Percentiles rank a stretch among this genome's conserved stretches.
Evolutionary conservation across 768 basidiomycete species (phyloP).

Genomic region (Suillus americanus): DNA sequence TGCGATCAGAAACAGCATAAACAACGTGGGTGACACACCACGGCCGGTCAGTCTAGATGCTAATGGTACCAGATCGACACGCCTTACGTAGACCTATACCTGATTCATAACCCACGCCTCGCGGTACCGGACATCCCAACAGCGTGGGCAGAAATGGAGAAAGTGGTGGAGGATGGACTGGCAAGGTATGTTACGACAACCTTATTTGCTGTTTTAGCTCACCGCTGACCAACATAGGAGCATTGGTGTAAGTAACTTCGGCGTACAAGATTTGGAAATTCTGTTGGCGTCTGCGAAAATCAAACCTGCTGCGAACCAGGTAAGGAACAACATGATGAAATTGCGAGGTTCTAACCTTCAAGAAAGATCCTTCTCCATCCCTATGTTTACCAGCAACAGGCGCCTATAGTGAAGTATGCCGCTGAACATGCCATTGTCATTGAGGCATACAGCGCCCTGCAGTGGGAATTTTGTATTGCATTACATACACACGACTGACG

Average conservation of each 20-base stretch:
- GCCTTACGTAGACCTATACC: constrained; percentile 67
- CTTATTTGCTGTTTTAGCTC: constrained; percentile 7
- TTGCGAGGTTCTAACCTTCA: not conserved
- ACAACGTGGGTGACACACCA: constrained; percentile 42
- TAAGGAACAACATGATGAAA: constrained; percentile 18
- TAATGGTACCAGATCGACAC: constrained; percentile 51
- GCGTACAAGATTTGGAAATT: constrained; percentile 49
- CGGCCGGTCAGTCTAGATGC: not conserved
- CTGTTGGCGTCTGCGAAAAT: constrained; percentile 60
- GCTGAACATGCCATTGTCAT: constrained; percentile 58
- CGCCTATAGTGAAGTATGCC: constrained; percentile 56
- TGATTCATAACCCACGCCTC: constrained; percentile 59
- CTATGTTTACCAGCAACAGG: constrained; percentile 58
- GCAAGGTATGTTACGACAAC: constrained; percentile 41
- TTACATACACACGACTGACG: not conserved
- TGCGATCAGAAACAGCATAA: constrained; percentile 55
- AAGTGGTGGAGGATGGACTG: constrained; percentile 52
- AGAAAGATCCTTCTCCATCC: constrained; percentile 68
- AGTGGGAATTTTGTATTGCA: constrained; percentile 36
- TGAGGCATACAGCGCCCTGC: constrained; percentile 72
- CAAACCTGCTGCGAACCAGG: constrained; percentile 70
- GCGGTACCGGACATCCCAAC: constrained; percentile 59
- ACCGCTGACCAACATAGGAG: constrained; percentile 40
- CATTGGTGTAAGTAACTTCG: constrained; percentile 74
- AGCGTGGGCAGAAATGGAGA: constrained; percentile 65